Evolutionary conservation across 208 protist genomes (phyloP), one percentile per base, ranked within the genome.

Genomic region (Herpetomonas tarakana): DNA sequence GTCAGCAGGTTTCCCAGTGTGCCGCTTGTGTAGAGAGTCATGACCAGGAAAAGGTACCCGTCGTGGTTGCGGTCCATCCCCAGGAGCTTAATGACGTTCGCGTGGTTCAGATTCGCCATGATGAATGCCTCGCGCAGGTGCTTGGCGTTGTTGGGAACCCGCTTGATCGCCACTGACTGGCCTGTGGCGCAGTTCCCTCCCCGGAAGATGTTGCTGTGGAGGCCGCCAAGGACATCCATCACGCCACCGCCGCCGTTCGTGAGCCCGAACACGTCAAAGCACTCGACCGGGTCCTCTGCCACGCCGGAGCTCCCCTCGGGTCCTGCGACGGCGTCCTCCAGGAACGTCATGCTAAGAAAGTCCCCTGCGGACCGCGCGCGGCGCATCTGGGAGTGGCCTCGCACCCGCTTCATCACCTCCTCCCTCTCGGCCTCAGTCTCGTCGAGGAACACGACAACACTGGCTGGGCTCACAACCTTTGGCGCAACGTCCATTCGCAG

Each of bases 51-150:
- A 7, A 91, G 58, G 25, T 52, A 76, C 2, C 52, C 47, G 16
- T 72, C 64, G 22, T 81, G 62, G 59, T 72, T 68, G 60, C 58
- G 74, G 44, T 49, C 28, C 28, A 76, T 74, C 21, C 56, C 61
- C 46, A 87, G 62, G 54, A 86, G 84, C 24, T 75, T 62, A 35
- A 94, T 78, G 39, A 94, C 80, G 58, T 90, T 86, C 27, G 78
- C 58, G 68, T 92, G 79, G 35, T 71, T 69, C 19, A 83, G 69
- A 19, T 54, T 45, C 12, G 67, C 46, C 12, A 92, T 63, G 1
- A 84, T 59, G 21, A 76, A 69, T 39, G 91, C 63, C 59, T 94
- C 88, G 39, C 65, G 74, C n/a, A 65, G 62, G 18, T 58, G 61
- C 47, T 49, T 55, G 12, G 53, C 39, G 27, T 71, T 53, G 16